Base-by-base conservation (phyloP, 2,329 filamentous ascomycete species). In the Hypoxylon sp. region DNA sequence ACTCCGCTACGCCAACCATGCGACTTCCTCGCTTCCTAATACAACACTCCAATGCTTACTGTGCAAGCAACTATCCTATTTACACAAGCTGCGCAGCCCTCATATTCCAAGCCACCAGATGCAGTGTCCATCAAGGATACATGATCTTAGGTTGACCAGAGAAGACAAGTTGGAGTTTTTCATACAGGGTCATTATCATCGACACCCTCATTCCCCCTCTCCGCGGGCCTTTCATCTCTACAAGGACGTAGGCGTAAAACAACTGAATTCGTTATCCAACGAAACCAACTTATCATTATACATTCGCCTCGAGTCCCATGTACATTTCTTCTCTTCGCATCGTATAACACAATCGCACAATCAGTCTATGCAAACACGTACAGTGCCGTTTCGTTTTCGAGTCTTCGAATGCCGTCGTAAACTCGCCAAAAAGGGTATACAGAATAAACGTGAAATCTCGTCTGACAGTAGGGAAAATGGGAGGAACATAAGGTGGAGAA, bases 1-100 rank as follows among this genome's bases (percentile, higher is more conserved):
- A 68, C 67, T 61, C 65, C 68, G 37, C 57, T 62, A 53, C 68
- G 68, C 68, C 68, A 62, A 62, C 44, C 2, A 65, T 70, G 61
- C 53, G 37, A 13, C 15, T 44, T 24, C 31, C 51, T 52, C 19
- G 24, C 13, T 29, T 48, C 53, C 51, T 39, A 3, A 61, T 56
- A 61, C 53, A 59, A 35, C 21, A 47, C 32, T 37, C 21, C 50
- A 19, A 24, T 17, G 37, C 35, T 39, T 27, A 24, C 52, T 58
- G 13, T 44, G 21, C 19, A 35, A 15, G 39, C n/a, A 42, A 31
- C 32, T 47, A 29, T 47, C 10, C 19, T 56, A 48, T 58, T 48
- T 35, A 50, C 52, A 39, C 44, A 31, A 35, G 32, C 21, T 35
- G 15, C 31, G 11, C 17, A 17, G 31, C n/a, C 24, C 35, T 31